These are phyloP conservation scores for Termitomyces sp. DNA, from an alignment of 768 basidiomycete species.

Conservation along the genomic window DNA sequence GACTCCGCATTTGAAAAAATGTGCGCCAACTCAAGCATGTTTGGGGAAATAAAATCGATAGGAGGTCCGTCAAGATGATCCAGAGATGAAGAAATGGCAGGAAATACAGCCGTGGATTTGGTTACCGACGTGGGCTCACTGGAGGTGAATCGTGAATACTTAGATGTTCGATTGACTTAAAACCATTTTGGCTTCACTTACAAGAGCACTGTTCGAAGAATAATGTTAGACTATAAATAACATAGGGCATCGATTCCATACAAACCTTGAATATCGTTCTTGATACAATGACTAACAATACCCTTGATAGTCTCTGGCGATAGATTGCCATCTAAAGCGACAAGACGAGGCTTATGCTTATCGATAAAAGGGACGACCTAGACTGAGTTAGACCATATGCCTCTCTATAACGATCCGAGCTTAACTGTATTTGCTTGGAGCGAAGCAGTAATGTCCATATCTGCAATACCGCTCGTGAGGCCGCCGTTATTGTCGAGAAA, in stretches of 20 bases:
- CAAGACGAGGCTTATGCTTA: conserved; percentile 47
- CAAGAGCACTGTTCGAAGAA: conserved; percentile 65
- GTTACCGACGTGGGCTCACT: conserved; percentile 93
- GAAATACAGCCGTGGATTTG: conserved; percentile 72
- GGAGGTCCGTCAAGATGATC: conserved; percentile 31
- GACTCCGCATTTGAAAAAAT: conserved; percentile 45
- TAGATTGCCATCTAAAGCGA: conserved; percentile 79
- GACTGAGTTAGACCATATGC: not conserved
- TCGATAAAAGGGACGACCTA: conserved; percentile 54
- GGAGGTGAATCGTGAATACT: conserved; percentile 9
- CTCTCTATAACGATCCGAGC: not conserved
- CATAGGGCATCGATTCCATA: conserved; percentile 5
- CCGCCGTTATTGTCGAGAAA: conserved; percentile 69
- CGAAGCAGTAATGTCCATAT: conserved; percentile 71
- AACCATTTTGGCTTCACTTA: conserved; percentile 29
- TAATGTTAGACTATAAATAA: conserved; percentile 1
- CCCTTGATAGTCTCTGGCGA: conserved; percentile 46
- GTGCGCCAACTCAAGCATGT: conserved; percentile 70
- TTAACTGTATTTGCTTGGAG: conserved; percentile 46
- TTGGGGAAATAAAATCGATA: conserved; percentile 79
- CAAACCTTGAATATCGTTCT: conserved; percentile 52
- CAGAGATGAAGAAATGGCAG: conserved; percentile 46
- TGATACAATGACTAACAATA: conserved; percentile 49
- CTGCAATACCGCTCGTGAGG: conserved; percentile 84
- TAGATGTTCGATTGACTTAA: too few relatives aligned